Conservation (phyloP, 225 moss, liverwort and hornwort species). For the Pseudoscleropodium purum region DNA sequence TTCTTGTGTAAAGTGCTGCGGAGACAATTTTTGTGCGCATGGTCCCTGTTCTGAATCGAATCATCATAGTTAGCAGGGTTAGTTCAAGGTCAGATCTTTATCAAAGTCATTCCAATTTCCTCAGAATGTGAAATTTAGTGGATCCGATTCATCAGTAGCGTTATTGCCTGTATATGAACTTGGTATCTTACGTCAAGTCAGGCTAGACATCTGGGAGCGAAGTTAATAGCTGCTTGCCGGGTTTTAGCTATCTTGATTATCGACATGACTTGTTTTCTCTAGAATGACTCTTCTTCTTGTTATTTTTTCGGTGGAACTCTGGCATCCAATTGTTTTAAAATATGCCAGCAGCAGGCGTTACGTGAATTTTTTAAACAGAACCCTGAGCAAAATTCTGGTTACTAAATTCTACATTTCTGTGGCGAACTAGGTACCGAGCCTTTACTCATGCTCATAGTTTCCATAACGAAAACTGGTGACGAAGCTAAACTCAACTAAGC, state of each 20-base stretch:
- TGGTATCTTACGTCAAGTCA: not conserved
- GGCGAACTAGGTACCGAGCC: not conserved
- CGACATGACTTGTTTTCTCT: not conserved
- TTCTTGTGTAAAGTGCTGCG: not conserved
- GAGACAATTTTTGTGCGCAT: not conserved
- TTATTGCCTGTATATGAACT: not conserved
- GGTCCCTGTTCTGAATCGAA: not conserved
- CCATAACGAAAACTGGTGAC: rapidly evolving
- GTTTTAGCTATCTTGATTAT: not conserved
- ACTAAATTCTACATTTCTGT: not conserved
- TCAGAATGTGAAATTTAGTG: not conserved
- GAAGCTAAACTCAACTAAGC: not conserved
- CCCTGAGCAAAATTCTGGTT: not conserved
- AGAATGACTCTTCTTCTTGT: not conserved
- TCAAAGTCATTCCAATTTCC: not conserved
- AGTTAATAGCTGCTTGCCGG: not conserved
- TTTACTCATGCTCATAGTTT: not conserved
- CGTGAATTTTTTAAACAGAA: not conserved
- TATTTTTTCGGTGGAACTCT: not conserved
- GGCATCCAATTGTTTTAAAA: not conserved
- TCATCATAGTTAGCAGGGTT: not conserved
- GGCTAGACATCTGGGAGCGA: not conserved
- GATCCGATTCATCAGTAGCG: not conserved
- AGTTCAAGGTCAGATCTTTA: not conserved
- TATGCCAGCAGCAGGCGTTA: not conserved